Percentiles rank a stretch among this genome's conserved stretches.
Conservation (phyloP, 2,329 filamentous ascomycete genomes). For the Arthrobotrys conoides region DNA sequence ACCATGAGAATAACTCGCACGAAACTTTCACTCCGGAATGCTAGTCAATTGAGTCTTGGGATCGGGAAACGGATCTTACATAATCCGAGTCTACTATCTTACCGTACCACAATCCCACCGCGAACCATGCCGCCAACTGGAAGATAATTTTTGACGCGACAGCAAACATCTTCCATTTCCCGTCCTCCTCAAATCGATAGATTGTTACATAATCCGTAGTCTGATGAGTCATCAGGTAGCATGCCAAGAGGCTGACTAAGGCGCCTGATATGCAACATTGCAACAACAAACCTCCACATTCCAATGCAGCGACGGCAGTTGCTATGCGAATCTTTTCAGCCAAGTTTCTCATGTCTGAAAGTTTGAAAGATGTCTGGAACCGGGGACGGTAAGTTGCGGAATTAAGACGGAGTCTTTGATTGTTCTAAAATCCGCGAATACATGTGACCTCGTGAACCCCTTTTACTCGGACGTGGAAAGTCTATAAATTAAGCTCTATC, state of each 20-base stretch:
- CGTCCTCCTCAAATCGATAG: slow-evolving; percentile 15
- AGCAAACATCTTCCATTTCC: background rate
- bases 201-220: slow-evolving; percentile 47
- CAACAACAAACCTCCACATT: slow-evolving; percentile 37
- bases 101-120: background rate
- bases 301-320: slow-evolving; percentile 16
- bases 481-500: slow-evolving; percentile 55
- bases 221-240: slow-evolving; percentile 44
- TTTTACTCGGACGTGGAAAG: slow-evolving; percentile 17
- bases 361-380: background rate
- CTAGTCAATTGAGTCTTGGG: slow-evolving; percentile 1
- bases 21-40: slow-evolving; percentile 13
- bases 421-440: slow-evolving; percentile 25
- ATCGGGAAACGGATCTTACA: slow-evolving; percentile 34
- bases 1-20: slow-evolving; percentile 21
- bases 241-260: slow-evolving; percentile 56
- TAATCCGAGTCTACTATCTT: slow-evolving; percentile 5
- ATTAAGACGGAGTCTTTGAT: slow-evolving; percentile 30
- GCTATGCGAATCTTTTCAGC: slow-evolving; percentile 22
- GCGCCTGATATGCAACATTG: slow-evolving; percentile 33
- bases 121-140: slow-evolving; percentile 10
- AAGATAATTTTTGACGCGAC: background rate
- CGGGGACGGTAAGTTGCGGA: slow-evolving; percentile 3
- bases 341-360: background rate
- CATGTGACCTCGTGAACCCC: slow-evolving; percentile 45